Percentiles rank a stretch among this genome's conserved stretches.
phyloP scores from a whole-genome alignment of 106 monocot genomes.

The Triglochin maritima region DNA sequence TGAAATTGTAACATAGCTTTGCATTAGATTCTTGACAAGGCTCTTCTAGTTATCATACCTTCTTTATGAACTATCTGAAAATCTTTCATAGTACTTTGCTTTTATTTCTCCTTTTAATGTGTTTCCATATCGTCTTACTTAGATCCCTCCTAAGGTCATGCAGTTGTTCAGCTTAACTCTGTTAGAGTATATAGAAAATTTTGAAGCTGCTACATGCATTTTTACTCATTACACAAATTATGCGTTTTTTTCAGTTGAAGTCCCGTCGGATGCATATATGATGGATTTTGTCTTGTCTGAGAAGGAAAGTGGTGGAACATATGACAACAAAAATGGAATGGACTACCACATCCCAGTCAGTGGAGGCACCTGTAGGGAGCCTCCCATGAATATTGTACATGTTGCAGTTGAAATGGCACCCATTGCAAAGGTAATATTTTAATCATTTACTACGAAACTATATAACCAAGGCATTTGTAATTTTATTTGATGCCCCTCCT shows the following conservation, averaged over 20 bases:
- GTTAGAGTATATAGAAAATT: too few species aligned
- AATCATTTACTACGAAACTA: too few species aligned
- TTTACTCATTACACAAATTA: neutral
- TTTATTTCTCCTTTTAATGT: too few species aligned
- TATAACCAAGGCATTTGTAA: neutral
- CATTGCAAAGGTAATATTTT: conserved; percentile 72
- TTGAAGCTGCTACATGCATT: neutral
- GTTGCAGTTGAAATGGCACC: conserved; percentile 98
- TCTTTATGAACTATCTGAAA: too few species aligned
- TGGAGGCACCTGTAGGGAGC: conserved; percentile 57
- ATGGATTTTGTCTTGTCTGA: conserved; percentile 99
- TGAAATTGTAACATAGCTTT: too few species aligned
- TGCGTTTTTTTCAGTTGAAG: conserved; percentile 42
- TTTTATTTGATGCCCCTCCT: neutral
- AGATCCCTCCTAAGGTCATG: too few species aligned
- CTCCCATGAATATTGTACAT: conserved; percentile 87
- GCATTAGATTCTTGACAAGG: too few species aligned
- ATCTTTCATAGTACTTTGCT: too few species aligned
- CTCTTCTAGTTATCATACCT: too few species aligned
- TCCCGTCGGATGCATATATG: conserved; percentile 87
- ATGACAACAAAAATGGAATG: conserved; percentile 89
- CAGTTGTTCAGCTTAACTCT: too few species aligned
- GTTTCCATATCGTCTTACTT: too few species aligned
- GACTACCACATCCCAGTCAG: conserved; percentile 92
- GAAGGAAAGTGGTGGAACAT: conserved; percentile 81